Conservation (phyloP, 2,329 filamentous ascomycete genomes). For the Alternaria consortialis region DNA sequence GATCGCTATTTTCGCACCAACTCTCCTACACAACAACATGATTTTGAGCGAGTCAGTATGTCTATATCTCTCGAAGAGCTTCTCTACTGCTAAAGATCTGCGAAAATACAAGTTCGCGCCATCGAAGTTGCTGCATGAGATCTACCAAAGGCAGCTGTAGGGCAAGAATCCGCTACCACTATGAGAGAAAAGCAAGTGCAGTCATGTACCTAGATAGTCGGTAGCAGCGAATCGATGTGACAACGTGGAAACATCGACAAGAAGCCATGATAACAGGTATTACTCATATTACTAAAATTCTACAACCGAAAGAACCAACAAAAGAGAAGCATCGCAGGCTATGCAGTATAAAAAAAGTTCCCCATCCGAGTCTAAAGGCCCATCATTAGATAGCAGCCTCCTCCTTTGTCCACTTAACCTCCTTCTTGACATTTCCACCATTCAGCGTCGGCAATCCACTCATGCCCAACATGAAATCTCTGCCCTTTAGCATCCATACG, state of each 20-base stretch:
- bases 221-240: too few species aligned
- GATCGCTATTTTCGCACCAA: not conserved
- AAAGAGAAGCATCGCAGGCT: not conserved
- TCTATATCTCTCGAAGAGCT: not conserved
- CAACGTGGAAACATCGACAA: too few species aligned
- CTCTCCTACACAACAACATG: not conserved
- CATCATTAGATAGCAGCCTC: conserved; percentile 30
- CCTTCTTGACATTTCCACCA: conserved; percentile 38
- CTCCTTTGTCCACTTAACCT: conserved; percentile 35
- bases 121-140: not conserved
- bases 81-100: not conserved
- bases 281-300: not conserved
- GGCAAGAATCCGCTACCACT: not conserved
- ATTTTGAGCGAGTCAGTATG: not conserved
- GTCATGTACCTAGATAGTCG: not conserved
- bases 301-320: not conserved
- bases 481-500: conserved; percentile 53
- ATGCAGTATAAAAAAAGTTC: not conserved
- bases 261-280: not conserved
- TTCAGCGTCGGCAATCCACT: conserved; percentile 17
- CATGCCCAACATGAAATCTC: conserved; percentile 50
- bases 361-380: not conserved
- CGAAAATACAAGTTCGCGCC: not conserved
- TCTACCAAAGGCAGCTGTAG: not conserved
- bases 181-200: not conserved